phyloP scores from a whole-genome alignment of 2,329 filamentous ascomycete species.

The Aspergillus novoparasiticus region DNA sequence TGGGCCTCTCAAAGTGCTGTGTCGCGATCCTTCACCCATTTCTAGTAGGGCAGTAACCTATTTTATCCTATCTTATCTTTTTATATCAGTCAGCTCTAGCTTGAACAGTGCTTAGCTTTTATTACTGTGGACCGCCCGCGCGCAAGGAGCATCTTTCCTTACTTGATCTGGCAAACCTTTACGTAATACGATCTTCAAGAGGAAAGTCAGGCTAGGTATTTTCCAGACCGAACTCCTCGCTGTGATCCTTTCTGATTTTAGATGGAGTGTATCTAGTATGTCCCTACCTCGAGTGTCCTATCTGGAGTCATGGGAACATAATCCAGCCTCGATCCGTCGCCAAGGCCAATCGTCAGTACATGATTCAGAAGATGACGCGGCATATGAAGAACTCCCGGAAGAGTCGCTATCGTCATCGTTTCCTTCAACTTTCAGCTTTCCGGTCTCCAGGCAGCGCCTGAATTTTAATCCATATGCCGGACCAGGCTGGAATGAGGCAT shows the following conservation, averaged over 20 bases:
- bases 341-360: slow-evolving; percentile 22
- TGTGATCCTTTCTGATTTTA: neutral
- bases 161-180: neutral
- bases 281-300: slow-evolving; percentile 47
- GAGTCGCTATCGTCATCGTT: slow-evolving; percentile 37
- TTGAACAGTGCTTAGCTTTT: neutral
- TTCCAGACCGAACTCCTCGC: neutral
- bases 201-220: neutral
- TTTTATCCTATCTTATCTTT: neutral
- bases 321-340: slow-evolving; percentile 31
- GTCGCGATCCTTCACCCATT: neutral
- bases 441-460: slow-evolving; percentile 32
- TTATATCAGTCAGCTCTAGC: neutral
- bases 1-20: neutral
- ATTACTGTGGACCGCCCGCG: neutral
- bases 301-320: slow-evolving; percentile 47
- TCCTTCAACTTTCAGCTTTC: slow-evolving; percentile 33
- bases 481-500: slow-evolving; percentile 38
- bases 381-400: slow-evolving; percentile 35
- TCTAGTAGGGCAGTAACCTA: neutral
- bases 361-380: slow-evolving; percentile 29
- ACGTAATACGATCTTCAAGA: neutral
- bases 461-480: slow-evolving; percentile 48
- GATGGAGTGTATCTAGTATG: slow-evolving; percentile 31
- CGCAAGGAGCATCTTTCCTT: neutral